A percentile compares a stretch with the other conserved stretches of the same genome.
Conservation (phyloP, 495 filamentous ascomycete genomes). For the Neurospora sp. region DNA sequence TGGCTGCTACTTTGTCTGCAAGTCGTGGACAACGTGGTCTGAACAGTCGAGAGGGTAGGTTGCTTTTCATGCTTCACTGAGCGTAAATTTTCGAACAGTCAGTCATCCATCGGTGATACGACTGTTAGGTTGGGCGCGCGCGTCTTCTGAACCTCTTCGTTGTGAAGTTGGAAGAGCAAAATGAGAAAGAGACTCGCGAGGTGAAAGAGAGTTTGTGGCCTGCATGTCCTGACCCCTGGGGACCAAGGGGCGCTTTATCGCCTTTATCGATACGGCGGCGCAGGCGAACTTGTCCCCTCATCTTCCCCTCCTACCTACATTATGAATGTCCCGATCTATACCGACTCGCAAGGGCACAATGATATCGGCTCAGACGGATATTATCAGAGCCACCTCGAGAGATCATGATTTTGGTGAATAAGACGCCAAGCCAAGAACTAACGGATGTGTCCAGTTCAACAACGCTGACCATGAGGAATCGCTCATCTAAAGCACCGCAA, state of each 20-base stretch:
- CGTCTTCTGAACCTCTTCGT: neutral
- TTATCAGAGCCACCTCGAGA: neutral
- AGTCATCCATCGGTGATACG: neutral
- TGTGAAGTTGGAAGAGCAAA: neutral
- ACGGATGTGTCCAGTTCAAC: neutral
- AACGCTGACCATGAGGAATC: neutral
- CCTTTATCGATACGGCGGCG: neutral
- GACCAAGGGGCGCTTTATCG: neutral
- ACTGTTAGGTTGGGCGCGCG: neutral
- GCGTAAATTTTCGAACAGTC: neutral
- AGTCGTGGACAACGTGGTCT: neutral
- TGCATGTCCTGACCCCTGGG: neutral
- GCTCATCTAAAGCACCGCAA: neutral
- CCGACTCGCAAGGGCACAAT: neutral
- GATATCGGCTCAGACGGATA: neutral
- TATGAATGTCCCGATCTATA: neutral
- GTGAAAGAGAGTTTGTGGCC: neutral
- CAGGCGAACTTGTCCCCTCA: neutral
- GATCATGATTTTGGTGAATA: neutral
- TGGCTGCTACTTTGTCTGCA: neutral
- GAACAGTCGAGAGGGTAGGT: neutral
- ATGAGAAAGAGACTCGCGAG: neutral
- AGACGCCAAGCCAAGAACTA: neutral
- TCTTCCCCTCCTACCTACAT: neutral
- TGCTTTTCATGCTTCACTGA: neutral